Conservation (phyloP, 1,139 yeast genomes). For the Debaryomyces udenii region DNA sequence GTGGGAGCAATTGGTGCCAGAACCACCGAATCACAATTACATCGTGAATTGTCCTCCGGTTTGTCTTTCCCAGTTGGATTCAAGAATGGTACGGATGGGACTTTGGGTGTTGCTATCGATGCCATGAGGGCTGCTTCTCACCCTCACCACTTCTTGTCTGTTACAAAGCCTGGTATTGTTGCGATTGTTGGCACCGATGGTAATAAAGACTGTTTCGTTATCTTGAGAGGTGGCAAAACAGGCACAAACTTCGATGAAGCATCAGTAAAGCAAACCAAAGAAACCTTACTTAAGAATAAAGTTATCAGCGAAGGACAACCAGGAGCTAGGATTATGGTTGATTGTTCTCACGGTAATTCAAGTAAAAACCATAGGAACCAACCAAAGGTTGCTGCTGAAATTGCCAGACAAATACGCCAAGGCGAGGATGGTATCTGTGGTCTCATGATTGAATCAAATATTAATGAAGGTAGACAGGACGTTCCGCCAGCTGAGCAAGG, state of each 20-base stretch:
- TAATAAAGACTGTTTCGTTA: conserved; percentile 86
- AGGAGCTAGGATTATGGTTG: conserved; percentile 86
- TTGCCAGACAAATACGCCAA: conserved; percentile 75
- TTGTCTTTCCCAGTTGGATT: conserved; percentile 96
- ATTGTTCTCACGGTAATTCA: conserved; percentile 97
- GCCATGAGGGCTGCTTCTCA: conserved; percentile 92
- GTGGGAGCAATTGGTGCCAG: conserved; percentile 98
- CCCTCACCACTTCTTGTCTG: conserved; percentile 92
- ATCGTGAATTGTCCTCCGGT: conserved; percentile 94
- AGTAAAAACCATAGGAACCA: conserved; percentile 88
- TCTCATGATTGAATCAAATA: conserved; percentile 93
- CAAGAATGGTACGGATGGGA: conserved; percentile 97
- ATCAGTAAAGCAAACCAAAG: conserved; percentile 70
- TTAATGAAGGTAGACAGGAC: conserved; percentile 90
- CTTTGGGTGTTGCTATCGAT: conserved; percentile 87
- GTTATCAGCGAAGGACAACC: conserved; percentile 48
- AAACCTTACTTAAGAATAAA: conserved; percentile 60
- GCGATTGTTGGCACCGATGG: conserved; percentile 97
- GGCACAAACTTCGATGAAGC: conserved; percentile 88
- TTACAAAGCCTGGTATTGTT: conserved; percentile 85
- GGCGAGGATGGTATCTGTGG: conserved; percentile 87
- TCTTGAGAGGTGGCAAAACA: conserved; percentile 91
- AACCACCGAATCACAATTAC: conserved; percentile 95
- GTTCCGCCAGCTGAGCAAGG: conserved; percentile 70
- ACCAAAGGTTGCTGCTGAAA: conserved; percentile 82